Base-by-base conservation (phyloP, 2,329 filamentous ascomycete species). In the Chlorencoelia australis region DNA sequence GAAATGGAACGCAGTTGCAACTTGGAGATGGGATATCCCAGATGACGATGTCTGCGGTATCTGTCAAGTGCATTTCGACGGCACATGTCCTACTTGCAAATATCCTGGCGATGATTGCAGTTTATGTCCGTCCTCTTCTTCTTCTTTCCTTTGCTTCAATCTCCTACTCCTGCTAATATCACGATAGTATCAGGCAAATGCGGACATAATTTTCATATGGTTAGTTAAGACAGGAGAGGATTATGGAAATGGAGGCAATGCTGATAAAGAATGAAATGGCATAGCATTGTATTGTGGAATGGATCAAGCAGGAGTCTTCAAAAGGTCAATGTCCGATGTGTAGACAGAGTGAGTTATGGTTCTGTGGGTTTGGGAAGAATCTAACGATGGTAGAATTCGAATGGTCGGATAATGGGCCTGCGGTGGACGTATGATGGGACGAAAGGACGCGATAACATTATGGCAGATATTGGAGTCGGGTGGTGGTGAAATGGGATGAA, bases 11-110 rank as follows among this genome's bases (percentile, higher is more conserved):
- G 83, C 87, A 4, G 86, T 98, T 44, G 91, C 91, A 13, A 89
- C 87, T 37, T 98, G 91, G 91, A 79, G 85, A 47, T 98, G 91
- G 91, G 85, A 96, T 59, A 84, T 96, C 54, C 87, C 89, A 16
- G 87, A 94, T 53, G 89, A 95, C 64, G 89, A 98, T 58, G 88
- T 96, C 45, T 98, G 91, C 53, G 91, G 91, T 52, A 98, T 98
- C 64, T 98, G 91, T 63, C 89, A 94, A 58, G 88, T 94, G 44
- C 84, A 94, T 54, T 98, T 96, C 58, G 91, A 98, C 59, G 89
- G 88, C 41, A 96, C 91, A 17, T 98, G 91, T 66, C 88, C 91
- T 30, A 93, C 87, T 37, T 98, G 91, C 77, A 94, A 93, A 69
- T 96, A 87, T 57, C 91, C 91, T 10, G 91, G 91, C 40, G 91